Evolutionary conservation across 2,329 filamentous ascomycete genomes (phyloP).

Genomic region (Alternaria panax): DNA sequence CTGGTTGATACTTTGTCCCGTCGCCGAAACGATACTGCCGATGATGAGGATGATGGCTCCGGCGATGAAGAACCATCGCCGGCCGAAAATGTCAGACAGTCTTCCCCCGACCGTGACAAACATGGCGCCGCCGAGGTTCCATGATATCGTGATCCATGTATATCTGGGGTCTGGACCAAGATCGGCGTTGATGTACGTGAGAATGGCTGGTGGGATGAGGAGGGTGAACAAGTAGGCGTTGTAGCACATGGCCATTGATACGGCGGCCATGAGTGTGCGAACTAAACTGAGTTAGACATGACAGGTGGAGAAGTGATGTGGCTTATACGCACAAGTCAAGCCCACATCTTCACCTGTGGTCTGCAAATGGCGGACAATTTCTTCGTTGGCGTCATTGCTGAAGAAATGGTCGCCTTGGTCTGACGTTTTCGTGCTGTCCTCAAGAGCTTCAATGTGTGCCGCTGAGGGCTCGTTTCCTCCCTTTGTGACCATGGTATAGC

Average conservation of each 20-base stretch:
- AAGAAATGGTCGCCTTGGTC: conserved; percentile 11
- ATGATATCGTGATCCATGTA: conserved; percentile 46
- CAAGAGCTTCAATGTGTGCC: conserved; percentile 29
- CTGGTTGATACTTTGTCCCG: conserved; percentile 49
- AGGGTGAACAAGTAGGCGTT: conserved; percentile 46
- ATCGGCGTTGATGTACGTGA: conserved; percentile 44
- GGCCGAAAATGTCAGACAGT: conserved; percentile 53
- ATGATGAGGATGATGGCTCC: conserved; percentile 46
- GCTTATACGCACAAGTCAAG: conserved; percentile 29
- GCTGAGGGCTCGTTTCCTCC: conserved; percentile 22
- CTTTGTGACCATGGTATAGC: conserved; percentile 3
- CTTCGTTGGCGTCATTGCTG: conserved; percentile 31
- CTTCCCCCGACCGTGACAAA: conserved; percentile 45
- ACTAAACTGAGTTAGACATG: not conserved
- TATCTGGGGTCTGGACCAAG: conserved; percentile 42
- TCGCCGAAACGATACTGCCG: conserved; percentile 52
- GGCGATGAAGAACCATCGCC: conserved; percentile 42
- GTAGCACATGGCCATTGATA: conserved; percentile 41
- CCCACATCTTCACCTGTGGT: conserved; percentile 43
- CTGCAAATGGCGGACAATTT: conserved; percentile 39
- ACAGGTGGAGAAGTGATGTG: not conserved
- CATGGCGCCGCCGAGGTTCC: conserved; percentile 44
- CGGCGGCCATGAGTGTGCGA: conserved; percentile 35
- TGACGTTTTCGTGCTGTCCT: conserved; percentile 14
- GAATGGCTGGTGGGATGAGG: conserved; percentile 42